Conservation (phyloP, 129 eudicot genomes). For the Oenanthe sinensis region DNA sequence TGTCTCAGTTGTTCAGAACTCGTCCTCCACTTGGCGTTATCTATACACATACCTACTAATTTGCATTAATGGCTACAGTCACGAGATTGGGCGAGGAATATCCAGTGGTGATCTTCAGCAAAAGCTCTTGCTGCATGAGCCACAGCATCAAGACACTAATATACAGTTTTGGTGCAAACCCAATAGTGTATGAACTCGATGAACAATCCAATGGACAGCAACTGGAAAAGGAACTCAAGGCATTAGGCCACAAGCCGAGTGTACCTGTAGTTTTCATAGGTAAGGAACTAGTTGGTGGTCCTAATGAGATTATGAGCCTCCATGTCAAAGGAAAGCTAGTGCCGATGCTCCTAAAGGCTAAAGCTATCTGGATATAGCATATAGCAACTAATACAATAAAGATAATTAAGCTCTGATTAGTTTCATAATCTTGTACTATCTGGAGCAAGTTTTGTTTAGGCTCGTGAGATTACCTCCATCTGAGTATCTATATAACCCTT, state of each 20-base stretch:
- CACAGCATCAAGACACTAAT: conserved; percentile 61
- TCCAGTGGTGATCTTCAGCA: conserved; percentile 64
- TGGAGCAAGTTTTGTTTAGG: neutral
- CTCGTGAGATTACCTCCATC: neutral
- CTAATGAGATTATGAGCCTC: conserved; percentile 73
- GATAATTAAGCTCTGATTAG: conserved; percentile 10
- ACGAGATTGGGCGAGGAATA: conserved; percentile 31
- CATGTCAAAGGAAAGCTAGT: conserved; percentile 55
- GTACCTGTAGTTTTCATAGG: conserved; percentile 24
- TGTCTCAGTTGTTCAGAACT: neutral
- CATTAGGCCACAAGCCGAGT: conserved; percentile 41
- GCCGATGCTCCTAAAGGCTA: conserved; percentile 57
- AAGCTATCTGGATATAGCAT: conserved; percentile 73
- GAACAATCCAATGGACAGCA: conserved; percentile 46
- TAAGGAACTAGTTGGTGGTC: conserved; percentile 42
- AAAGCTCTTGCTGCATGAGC: conserved; percentile 52
- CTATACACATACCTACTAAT: neutral
- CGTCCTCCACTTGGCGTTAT: neutral
- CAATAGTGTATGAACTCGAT: conserved; percentile 57
- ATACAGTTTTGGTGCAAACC: conserved; percentile 68
- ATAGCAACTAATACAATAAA: neutral
- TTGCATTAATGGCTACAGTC: conserved; percentile 34
- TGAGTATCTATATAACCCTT: neutral
- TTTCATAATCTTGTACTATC: neutral
- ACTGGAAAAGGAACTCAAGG: conserved; percentile 45